Conservation (phyloP, 2,329 filamentous ascomycete species). For the Scleromitrula shiraiana region DNA sequence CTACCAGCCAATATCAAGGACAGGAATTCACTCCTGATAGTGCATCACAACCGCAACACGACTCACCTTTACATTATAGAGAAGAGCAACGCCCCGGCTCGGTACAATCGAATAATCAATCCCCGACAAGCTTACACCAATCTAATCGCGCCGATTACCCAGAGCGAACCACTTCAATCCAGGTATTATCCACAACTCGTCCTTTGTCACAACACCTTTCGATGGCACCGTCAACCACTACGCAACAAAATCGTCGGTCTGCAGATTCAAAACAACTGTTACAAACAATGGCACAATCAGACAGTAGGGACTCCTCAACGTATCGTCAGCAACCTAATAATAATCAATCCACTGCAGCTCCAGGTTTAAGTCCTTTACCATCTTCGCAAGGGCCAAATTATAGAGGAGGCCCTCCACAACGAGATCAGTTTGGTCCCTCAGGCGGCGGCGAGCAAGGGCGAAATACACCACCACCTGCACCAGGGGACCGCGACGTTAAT, state of each 20-base stretch:
- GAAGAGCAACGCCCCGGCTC: slow-evolving; percentile 26
- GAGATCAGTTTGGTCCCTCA: slow-evolving; percentile 23
- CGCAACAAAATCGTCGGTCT: slow-evolving; percentile 25
- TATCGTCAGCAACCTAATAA: slow-evolving; percentile 21
- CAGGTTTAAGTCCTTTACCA: slow-evolving; percentile 19
- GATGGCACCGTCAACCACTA: slow-evolving; percentile 23
- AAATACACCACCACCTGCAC: slow-evolving; percentile 37
- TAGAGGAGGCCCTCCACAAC: slow-evolving; percentile 28
- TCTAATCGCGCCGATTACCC: slow-evolving; percentile 20
- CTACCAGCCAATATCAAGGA: slow-evolving; percentile 39
- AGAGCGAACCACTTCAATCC: slow-evolving; percentile 20
- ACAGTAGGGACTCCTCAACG: slow-evolving; percentile 25
- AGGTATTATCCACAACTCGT: slow-evolving; percentile 8
- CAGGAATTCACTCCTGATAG: slow-evolving; percentile 36
- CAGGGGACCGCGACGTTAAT: slow-evolving; percentile 24
- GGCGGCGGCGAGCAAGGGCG: slow-evolving; percentile 35
- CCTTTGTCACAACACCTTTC: slow-evolving; percentile 22
- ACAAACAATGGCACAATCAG: slow-evolving; percentile 18
- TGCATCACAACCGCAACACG: slow-evolving; percentile 54
- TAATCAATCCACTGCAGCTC: slow-evolving; percentile 19
- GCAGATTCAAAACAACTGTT: slow-evolving; percentile 24
- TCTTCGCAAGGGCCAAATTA: slow-evolving; percentile 23
- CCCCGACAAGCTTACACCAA: slow-evolving; percentile 16
- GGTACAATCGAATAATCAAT: slow-evolving; percentile 26
- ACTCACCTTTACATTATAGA: slow-evolving; percentile 40